These are phyloP conservation scores for Penicillium lividum DNA, from an alignment of 495 filamentous ascomycete species.

Conservation along the genomic window DNA sequence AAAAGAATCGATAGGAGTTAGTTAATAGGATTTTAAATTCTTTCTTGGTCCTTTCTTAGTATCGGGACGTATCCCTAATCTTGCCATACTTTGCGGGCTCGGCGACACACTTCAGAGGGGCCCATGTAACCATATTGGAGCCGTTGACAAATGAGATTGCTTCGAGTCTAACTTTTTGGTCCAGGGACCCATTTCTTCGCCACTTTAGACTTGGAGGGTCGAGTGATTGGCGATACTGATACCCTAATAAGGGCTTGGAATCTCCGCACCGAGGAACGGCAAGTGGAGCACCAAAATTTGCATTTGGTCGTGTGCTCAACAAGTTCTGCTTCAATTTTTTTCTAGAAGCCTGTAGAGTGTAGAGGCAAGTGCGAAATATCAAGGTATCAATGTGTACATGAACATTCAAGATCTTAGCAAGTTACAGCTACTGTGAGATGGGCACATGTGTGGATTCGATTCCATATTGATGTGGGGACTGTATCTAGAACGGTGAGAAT, in stretches of 20 bases:
- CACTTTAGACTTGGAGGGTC: background rate
- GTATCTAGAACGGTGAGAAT: no score
- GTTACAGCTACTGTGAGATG: no score
- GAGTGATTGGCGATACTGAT: background rate
- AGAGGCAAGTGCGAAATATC: background rate
- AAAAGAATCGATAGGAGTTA: background rate
- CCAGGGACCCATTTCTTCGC: background rate
- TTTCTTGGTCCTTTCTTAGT: background rate
- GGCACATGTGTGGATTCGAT: no score
- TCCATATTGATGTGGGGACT: no score
- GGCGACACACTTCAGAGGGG: background rate
- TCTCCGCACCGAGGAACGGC: conserved; percentile 4
- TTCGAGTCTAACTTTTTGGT: background rate
- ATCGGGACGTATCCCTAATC: background rate
- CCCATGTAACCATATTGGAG: conserved; percentile 2
- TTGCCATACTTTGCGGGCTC: background rate
- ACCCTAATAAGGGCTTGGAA: conserved; percentile 3
- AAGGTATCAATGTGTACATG: no score
- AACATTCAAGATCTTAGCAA: no score
- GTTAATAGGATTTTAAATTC: background rate
- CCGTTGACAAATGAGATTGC: background rate
- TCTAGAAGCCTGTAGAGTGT: background rate
- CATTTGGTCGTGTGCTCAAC: background rate
- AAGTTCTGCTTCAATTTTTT: background rate
- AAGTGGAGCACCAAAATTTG: background rate